Percentiles rank a stretch among this genome's conserved stretches.
Conservation (phyloP, 176 grass and related monocot species). For the Triticum monococcum region DNA sequence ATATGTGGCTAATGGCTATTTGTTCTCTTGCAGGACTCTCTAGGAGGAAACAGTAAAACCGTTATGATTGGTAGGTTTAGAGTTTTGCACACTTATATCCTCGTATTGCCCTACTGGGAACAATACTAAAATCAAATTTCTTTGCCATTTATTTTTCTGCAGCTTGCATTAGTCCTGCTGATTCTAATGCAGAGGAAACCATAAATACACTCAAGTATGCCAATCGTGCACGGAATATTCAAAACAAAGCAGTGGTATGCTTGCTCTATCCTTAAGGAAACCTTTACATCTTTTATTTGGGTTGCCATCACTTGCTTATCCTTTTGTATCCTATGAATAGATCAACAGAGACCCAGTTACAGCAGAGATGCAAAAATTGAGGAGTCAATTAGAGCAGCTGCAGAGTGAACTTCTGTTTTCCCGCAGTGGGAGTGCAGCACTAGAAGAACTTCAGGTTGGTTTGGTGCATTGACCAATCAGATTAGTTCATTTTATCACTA, state of each 20-base stretch:
- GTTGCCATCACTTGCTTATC: constrained; percentile 19
- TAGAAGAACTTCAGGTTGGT: constrained; percentile 91
- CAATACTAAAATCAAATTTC: constrained; percentile 15
- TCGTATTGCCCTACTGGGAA: not conserved
- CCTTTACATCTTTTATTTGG: not conserved
- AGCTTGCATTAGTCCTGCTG: constrained; percentile 92
- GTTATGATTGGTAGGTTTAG: constrained; percentile 72
- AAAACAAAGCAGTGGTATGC: constrained; percentile 85
- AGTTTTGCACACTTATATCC: not conserved
- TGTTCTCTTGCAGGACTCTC: constrained; percentile 61
- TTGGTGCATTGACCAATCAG: not conserved
- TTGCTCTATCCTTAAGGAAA: not conserved
- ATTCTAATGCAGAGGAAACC: constrained; percentile 84
- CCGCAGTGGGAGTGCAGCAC: constrained; percentile 64
- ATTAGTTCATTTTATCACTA: constrained; percentile 13
- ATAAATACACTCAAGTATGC: constrained; percentile 93
- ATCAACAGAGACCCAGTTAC: constrained; percentile 86
- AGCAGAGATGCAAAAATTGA: constrained; percentile 87
- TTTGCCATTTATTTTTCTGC: constrained; percentile 10
- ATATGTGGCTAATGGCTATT: not conserved
- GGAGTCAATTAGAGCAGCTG: constrained; percentile 76
- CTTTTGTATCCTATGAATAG: constrained; percentile 37
- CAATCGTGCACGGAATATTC: constrained; percentile 81
- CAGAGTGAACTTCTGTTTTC: constrained; percentile 84
- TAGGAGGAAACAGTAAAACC: constrained; percentile 87